Evolutionary conservation across 352 stramenopile species (phyloP).

Genomic region (Phytophthora fragariae): DNA sequence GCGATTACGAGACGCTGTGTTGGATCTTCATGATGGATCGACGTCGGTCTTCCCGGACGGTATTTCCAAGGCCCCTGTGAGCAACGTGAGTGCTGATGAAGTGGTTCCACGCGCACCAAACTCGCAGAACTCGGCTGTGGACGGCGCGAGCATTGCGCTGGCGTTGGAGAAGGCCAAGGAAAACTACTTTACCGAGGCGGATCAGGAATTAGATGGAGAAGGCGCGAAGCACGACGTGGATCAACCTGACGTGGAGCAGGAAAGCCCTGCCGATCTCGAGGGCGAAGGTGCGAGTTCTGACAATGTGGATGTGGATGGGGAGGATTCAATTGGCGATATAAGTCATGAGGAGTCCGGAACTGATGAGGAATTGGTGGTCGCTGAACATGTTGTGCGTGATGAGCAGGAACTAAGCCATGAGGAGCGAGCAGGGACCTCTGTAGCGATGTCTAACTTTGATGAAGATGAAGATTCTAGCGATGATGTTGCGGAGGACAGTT

Average conservation of each 20-base stretch:
- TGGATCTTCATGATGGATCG: conserved; percentile 30
- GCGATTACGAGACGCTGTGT: conserved; percentile 48
- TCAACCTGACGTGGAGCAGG: conserved; percentile 43
- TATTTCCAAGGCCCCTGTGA: conserved; percentile 10
- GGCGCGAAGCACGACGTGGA: conserved; percentile 31
- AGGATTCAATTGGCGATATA: conserved; percentile 36
- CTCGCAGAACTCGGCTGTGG: conserved; percentile 41
- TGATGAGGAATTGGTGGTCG: conserved; percentile 38
- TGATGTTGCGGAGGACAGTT: conserved; percentile 25
- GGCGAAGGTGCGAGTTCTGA: conserved; percentile 45
- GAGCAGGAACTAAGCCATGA: conserved; percentile 46
- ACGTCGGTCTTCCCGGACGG: conserved; percentile 25
- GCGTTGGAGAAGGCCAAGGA: conserved; percentile 39
- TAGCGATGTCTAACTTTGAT: conserved; percentile 34
- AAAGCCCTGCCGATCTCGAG: conserved; percentile 24
- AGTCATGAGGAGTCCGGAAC: conserved; percentile 40
- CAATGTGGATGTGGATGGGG: conserved; percentile 29
- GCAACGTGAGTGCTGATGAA: conserved; percentile 12
- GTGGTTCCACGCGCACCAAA: conserved; percentile 16
- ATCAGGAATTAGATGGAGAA: conserved; percentile 28
- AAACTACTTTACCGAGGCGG: conserved; percentile 45
- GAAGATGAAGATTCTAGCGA: conserved; percentile 33
- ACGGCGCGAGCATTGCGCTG: conserved; percentile 38
- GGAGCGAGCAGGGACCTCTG: conserved; percentile 19
- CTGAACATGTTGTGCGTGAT: conserved; percentile 46